phyloP scores from a whole-genome alignment of 2,329 filamentous ascomycete species.

The Harringtonia lauricola region DNA sequence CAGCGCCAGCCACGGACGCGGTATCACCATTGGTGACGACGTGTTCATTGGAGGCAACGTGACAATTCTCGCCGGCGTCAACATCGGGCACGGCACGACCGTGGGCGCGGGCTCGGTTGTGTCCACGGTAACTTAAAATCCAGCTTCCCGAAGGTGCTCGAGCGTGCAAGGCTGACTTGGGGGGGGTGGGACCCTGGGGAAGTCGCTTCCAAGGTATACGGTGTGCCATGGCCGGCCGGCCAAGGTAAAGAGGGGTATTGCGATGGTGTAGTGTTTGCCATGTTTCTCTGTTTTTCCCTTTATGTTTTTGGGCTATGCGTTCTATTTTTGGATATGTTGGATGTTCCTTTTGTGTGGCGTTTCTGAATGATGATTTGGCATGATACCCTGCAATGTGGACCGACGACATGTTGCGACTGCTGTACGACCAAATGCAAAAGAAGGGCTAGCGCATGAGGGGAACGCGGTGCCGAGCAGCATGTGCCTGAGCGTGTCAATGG shows the following conservation, averaged over 20 bases:
- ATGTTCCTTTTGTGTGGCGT: conserved; percentile 4
- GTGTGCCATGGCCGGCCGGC: conserved; percentile 15
- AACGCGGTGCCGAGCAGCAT: too few species aligned
- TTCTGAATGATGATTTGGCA: conserved; percentile 5
- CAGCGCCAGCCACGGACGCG: conserved; percentile 58
- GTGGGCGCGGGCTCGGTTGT: conserved; percentile 80
- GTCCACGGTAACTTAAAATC: conserved; percentile 45
- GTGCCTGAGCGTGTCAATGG: too few species aligned
- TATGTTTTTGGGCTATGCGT: background rate
- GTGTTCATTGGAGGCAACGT: conserved; percentile 73
- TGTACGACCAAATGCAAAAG: conserved; percentile 5
- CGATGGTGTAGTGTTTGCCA: background rate
- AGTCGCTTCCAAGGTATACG: conserved; percentile 12
- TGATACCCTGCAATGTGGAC: conserved; percentile 15
- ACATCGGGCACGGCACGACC: conserved; percentile 66
- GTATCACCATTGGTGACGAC: conserved; percentile 74
- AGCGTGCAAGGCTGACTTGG: conserved; percentile 1
- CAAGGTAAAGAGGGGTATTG: conserved; percentile 10
- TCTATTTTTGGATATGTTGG: conserved; percentile 4
- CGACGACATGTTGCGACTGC: conserved; percentile 5
- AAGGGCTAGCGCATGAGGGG: too few species aligned
- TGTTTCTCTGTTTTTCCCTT: background rate
- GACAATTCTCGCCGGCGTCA: conserved; percentile 67
- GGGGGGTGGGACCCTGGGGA: too few species aligned
- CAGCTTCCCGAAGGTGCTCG: background rate